Evolutionary conservation across 345 rosid species (phyloP).

Genomic region (Brassica nigra): DNA sequence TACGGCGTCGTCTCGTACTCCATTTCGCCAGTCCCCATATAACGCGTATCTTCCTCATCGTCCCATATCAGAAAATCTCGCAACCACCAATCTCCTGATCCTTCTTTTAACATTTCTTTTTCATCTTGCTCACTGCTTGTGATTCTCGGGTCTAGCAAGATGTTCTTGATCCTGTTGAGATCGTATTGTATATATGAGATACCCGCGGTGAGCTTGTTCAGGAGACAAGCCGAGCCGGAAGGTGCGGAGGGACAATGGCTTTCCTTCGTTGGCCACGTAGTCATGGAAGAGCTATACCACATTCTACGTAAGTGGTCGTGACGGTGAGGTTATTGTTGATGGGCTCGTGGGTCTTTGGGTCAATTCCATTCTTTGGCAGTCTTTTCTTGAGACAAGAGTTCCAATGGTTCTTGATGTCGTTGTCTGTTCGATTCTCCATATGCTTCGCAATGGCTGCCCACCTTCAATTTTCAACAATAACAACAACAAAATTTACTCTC

Average conservation of each 20-base stretch:
- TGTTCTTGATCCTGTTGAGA: constrained; percentile 28
- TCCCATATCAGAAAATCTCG: constrained; percentile 8
- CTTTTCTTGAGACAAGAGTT: constrained; percentile 23
- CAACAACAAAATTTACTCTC: too few species aligned
- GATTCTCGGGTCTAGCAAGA: not conserved
- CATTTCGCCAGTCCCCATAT: constrained; percentile 8
- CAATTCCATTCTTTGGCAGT: constrained; percentile 5
- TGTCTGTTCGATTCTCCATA: constrained; percentile 19
- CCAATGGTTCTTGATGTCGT: constrained; percentile 22
- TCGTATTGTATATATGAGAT: constrained; percentile 31
- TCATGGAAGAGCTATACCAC: constrained; percentile 8
- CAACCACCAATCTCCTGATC: constrained; percentile 7
- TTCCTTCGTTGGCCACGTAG: not conserved
- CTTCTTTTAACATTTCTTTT: not conserved
- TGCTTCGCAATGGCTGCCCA: constrained; percentile 18
- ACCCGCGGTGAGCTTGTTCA: constrained; percentile 33
- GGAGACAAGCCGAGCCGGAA: constrained; percentile 12
- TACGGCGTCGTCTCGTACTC: constrained; percentile 9
- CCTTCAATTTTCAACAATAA: constrained; percentile 5
- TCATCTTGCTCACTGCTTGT: constrained; percentile 8
- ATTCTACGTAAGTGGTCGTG: constrained; percentile 9
- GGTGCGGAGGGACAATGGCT: not conserved
- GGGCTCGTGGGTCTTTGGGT: constrained; percentile 21
- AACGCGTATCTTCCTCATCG: constrained; percentile 16
- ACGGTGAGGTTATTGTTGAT: constrained; percentile 10